Conservation (phyloP, 1,284 basidiomycete species). For the Cystobasidium slooffiae region DNA sequence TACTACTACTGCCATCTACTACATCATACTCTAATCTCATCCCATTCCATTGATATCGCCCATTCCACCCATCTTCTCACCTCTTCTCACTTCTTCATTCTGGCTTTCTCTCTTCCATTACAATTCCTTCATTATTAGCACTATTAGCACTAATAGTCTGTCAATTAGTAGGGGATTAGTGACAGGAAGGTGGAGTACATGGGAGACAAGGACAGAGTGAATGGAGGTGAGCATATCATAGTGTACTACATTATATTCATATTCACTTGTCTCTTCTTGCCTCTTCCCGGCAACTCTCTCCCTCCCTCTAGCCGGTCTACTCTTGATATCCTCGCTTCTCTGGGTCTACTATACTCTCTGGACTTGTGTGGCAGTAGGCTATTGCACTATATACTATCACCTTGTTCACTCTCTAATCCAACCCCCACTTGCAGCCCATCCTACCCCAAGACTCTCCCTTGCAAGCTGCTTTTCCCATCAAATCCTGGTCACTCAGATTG, state of each 20-base stretch:
- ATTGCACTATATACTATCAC: background rate
- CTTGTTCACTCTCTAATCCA: background rate
- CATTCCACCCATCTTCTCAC: too few relatives aligned
- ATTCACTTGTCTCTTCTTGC: background rate
- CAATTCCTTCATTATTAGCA: too few relatives aligned
- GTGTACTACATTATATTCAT: background rate
- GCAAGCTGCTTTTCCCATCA: slow-evolving; percentile 5
- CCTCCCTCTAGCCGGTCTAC: slow-evolving; percentile 11
- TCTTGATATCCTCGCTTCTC: slow-evolving; percentile 6
- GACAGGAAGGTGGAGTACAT: background rate
- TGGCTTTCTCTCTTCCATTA: too few relatives aligned
- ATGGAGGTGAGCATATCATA: background rate
- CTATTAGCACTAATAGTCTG: too few relatives aligned
- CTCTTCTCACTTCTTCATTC: too few relatives aligned
- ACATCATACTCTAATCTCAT: too few relatives aligned
- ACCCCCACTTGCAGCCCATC: background rate
- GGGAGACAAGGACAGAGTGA: slow-evolving; percentile 2
- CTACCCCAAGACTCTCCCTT: background rate
- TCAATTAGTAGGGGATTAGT: too few relatives aligned
- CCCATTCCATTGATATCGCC: too few relatives aligned
- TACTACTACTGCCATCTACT: background rate
- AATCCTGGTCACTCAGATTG: slow-evolving; percentile 4
- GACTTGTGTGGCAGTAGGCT: slow-evolving; percentile 1
- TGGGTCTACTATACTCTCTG: slow-evolving; percentile 32
- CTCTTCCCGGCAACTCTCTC: too few relatives aligned